Conservation (phyloP, 306 rosid species). For the Vigna reflexopilosa region DNA sequence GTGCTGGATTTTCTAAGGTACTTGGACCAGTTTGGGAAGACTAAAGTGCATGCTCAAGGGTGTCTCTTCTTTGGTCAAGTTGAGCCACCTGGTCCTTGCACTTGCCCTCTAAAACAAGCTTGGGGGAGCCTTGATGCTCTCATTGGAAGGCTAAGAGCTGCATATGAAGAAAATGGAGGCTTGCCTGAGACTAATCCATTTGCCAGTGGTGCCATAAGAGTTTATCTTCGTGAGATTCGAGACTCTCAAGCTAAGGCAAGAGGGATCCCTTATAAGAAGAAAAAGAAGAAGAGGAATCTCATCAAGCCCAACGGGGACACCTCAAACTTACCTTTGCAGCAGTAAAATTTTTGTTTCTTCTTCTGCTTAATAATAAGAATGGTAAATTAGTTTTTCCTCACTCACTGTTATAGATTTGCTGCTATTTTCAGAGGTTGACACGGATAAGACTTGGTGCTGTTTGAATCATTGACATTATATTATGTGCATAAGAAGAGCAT, state of each 20-base stretch:
- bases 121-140: conserved; percentile 90
- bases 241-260: conserved; percentile 80
- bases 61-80: conserved; percentile 77
- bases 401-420: conserved; percentile 28
- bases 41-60: conserved; percentile 67
- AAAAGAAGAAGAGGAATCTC: conserved; percentile 58
- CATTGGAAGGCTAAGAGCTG: conserved; percentile 85
- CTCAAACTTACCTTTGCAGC: conserved; percentile 50
- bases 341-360: conserved; percentile 38
- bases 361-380: background rate
- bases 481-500: conserved; percentile 15
- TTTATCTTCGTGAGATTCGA: conserved; percentile 70
- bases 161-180: conserved; percentile 91
- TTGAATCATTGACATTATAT: conserved; percentile 22
- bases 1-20: conserved; percentile 79
- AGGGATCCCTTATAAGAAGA: conserved; percentile 84
- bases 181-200: conserved; percentile 79
- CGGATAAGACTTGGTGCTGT: conserved; percentile 13
- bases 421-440: conserved; percentile 37
- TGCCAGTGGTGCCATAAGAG: conserved; percentile 69
- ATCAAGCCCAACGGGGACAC: conserved; percentile 39
- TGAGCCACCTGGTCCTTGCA: conserved; percentile 77
- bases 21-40: conserved; percentile 79
- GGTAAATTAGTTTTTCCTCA: conserved; percentile 38
- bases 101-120: conserved; percentile 79